phyloP scores from a whole-genome alignment of 768 basidiomycete species.

The Ramaria sp. region DNA sequence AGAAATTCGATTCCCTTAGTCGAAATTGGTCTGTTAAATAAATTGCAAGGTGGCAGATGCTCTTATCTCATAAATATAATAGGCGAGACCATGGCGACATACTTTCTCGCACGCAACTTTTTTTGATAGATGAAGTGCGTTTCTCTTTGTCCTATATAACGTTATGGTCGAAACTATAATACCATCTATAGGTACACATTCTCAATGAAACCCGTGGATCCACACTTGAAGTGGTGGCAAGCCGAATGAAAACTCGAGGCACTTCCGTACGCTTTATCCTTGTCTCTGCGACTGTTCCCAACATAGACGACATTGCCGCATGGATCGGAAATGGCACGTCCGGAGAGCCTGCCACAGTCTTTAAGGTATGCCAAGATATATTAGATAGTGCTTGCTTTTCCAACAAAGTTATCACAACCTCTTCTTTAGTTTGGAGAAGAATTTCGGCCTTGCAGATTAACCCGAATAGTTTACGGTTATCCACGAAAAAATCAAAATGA shows the following conservation, averaged over 20 bases:
- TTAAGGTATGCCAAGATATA: slow-evolving; percentile 39
- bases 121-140: slow-evolving; percentile 84
- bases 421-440: slow-evolving; percentile 76
- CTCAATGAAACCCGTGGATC: slow-evolving; percentile 86
- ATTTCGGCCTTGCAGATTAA: slow-evolving; percentile 78
- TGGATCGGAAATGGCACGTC: slow-evolving; percentile 60
- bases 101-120: slow-evolving; percentile 61
- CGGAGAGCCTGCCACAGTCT: slow-evolving; percentile 45
- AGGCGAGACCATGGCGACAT: slow-evolving; percentile 59
- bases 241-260: slow-evolving; percentile 79
- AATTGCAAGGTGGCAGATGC: background rate
- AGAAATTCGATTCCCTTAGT: slow-evolving; percentile 95
- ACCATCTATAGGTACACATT: slow-evolving; percentile 64
- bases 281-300: slow-evolving; percentile 90
- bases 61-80: background rate
- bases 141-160: background rate
- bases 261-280: slow-evolving; percentile 70
- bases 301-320: slow-evolving; percentile 77
- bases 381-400: background rate
- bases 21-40: slow-evolving; percentile 58
- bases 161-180: background rate
- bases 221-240: slow-evolving; percentile 88
- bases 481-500: slow-evolving; percentile 62
- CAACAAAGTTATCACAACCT: background rate
- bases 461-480: slow-evolving; percentile 62